Conservation (phyloP, 1,284 basidiomycete genomes). For the Grifola frondosa region DNA sequence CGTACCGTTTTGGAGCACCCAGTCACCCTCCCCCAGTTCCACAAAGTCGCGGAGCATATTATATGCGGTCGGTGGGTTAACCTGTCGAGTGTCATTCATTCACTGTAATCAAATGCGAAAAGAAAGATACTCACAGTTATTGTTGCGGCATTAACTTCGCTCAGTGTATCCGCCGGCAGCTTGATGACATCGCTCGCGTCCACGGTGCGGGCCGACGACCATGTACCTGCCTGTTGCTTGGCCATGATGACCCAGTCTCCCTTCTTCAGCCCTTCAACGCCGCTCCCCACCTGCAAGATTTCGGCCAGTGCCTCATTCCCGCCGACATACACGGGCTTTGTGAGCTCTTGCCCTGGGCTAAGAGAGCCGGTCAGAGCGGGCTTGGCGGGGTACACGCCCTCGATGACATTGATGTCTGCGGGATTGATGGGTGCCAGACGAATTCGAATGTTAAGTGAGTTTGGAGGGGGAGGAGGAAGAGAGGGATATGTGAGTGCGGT, state of each 20-base stretch:
- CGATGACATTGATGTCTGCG: conserved; percentile 77
- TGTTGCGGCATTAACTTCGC: conserved; percentile 69
- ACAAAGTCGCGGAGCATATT: conserved; percentile 78
- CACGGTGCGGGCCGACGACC: conserved; percentile 66
- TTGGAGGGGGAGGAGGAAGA: conserved; percentile 51
- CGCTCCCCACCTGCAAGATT: conserved; percentile 59
- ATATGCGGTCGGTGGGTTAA: conserved; percentile 82
- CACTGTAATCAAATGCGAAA: not conserved
- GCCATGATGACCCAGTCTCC: conserved; percentile 79
- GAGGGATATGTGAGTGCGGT: conserved; percentile 49
- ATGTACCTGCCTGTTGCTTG: conserved; percentile 72
- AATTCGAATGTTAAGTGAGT: conserved; percentile 65
- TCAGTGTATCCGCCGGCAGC: conserved; percentile 51
- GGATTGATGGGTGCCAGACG: conserved; percentile 82
- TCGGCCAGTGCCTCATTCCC: conserved; percentile 82
- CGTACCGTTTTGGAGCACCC: conserved; percentile 78
- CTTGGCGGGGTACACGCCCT: conserved; percentile 78
- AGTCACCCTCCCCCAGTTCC: conserved; percentile 61
- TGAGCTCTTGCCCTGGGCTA: conserved; percentile 30
- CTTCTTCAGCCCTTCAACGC: conserved; percentile 46
- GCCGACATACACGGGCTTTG: conserved; percentile 53
- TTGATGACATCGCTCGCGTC: conserved; percentile 55
- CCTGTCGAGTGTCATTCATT: conserved; percentile 39
- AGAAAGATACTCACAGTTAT: conserved; percentile 51
- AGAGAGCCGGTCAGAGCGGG: conserved; percentile 44